phyloP scores from a whole-genome alignment of 257 asterid genomes.

The Solanum sitiens region DNA sequence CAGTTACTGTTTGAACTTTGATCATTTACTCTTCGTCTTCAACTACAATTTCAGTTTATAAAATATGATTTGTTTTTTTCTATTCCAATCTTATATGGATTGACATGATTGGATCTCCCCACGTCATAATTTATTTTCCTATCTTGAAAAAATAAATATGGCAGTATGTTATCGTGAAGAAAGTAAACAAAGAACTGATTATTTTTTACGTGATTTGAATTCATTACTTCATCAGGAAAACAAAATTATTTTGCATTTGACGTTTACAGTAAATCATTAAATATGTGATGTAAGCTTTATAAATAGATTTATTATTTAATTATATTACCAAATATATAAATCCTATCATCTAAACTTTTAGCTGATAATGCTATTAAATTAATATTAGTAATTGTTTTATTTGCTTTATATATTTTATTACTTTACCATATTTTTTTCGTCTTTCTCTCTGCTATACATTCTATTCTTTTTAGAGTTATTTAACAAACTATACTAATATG shows the following conservation, averaged over 20 bases:
- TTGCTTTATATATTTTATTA: not conserved
- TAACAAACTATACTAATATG: not conserved
- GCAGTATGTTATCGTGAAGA: not conserved
- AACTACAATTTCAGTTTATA: not conserved
- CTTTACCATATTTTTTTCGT: not conserved
- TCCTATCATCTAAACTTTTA: not conserved
- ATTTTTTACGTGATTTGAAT: not conserved
- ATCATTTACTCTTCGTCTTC: not conserved
- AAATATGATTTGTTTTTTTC: not conserved
- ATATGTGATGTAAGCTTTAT: not conserved
- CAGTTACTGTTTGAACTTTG: not conserved
- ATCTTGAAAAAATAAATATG: too few relatives aligned
- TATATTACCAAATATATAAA: not conserved
- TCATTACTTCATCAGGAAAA: not conserved
- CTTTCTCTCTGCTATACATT: not conserved
- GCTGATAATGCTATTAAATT: not conserved
- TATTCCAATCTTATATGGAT: not conserved
- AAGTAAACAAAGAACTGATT: not conserved
- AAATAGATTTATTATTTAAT: not conserved
- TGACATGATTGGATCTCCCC: not conserved
- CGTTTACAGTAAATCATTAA: not conserved
- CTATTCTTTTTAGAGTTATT: accelerated
- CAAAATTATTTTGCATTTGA: not conserved
- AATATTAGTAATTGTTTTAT: not conserved
- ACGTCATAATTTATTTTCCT: not conserved